phyloP scores from a whole-genome alignment of 345 rosid species.

The Citrus maxima region DNA sequence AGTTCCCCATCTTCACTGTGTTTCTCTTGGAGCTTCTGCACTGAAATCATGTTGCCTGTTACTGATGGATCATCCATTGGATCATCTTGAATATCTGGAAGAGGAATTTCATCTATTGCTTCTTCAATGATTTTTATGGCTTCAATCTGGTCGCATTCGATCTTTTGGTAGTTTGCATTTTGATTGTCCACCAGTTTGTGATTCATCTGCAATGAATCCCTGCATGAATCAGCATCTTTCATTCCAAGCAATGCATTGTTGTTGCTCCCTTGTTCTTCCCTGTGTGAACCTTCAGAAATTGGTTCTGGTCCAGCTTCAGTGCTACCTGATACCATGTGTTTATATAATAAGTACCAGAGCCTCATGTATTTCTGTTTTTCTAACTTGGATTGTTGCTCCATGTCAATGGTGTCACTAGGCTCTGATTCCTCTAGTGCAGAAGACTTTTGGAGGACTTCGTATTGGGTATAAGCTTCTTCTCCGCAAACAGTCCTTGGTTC shows the following conservation, averaged over 20 bases:
- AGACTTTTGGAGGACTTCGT: conserved; percentile 12
- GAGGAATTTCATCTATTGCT: conserved; percentile 77
- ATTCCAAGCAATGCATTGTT: conserved; percentile 15
- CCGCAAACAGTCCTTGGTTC: conserved; percentile 24
- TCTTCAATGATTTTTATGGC: conserved; percentile 80
- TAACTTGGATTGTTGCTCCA: conserved; percentile 27
- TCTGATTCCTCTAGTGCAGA: conserved; percentile 23
- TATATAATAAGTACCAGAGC: conserved; percentile 72
- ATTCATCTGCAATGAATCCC: conserved; percentile 10
- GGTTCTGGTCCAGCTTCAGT: conserved; percentile 40
- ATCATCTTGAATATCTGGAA: conserved; percentile 49
- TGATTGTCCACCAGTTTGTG: conserved; percentile 19
- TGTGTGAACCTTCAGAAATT: conserved; percentile 24
- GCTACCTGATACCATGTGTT: conserved; percentile 61
- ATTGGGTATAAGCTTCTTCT: conserved; percentile 21
- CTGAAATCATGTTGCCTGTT: conserved; percentile 17
- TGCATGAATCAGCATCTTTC: conserved; percentile 11
- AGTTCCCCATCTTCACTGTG: conserved; percentile 11
- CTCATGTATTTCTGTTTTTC: conserved; percentile 55
- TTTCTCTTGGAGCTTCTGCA: conserved; percentile 19
- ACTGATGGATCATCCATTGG: conserved; percentile 32
- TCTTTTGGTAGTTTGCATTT: conserved; percentile 24
- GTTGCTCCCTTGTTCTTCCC: conserved; percentile 27
- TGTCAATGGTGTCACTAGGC: conserved; percentile 12
- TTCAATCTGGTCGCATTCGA: conserved; percentile 48